Conservation (phyloP, 768 basidiomycete species). For the Lactarius hengduanensis region DNA sequence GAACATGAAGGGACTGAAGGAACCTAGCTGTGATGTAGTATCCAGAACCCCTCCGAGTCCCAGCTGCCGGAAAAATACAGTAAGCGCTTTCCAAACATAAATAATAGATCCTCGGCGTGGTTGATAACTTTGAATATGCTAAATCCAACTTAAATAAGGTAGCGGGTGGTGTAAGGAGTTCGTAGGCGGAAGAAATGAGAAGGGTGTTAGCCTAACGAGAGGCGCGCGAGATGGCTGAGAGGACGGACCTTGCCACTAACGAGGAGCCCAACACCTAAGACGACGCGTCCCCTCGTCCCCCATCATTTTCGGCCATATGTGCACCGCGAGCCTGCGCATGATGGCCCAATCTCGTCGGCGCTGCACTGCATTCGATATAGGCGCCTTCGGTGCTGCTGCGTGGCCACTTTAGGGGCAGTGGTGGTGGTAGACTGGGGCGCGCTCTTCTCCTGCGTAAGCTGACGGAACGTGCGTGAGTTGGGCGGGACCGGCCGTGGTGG, state of each 20-base stretch:
- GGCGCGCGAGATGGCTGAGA: not conserved
- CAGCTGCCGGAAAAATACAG: too few species aligned
- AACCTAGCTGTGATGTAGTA: too few species aligned
- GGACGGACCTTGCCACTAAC: constrained; percentile 77
- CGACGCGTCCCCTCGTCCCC: constrained; percentile 76
- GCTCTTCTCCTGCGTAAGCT: constrained; percentile 13
- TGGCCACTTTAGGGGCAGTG: not conserved
- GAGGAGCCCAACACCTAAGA: constrained; percentile 77
- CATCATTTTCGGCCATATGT: constrained; percentile 95
- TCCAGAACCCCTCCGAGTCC: too few species aligned
- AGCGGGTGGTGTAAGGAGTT: too few species aligned
- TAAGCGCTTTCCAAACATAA: too few species aligned
- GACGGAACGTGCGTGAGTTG: constrained; percentile 1
- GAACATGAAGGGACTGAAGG: too few species aligned
- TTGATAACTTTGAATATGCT: too few species aligned
- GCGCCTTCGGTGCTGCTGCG: not conserved
- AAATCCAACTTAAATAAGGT: too few species aligned
- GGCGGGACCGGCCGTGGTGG: not conserved
- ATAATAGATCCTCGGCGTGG: too few species aligned
- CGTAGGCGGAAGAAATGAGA: too few species aligned
- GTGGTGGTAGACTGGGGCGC: not conserved
- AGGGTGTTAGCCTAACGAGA: not conserved
- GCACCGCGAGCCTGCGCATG: constrained; percentile 73
- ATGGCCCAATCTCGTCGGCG: constrained; percentile 84
- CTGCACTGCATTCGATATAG: constrained; percentile 43